Percentiles rank a stretch among this genome's conserved stretches.
These are phyloP conservation scores for Aspergillus sclerotiicarbonarius DNA, from an alignment of 495 filamentous ascomycete species.

Conservation along the genomic window DNA sequence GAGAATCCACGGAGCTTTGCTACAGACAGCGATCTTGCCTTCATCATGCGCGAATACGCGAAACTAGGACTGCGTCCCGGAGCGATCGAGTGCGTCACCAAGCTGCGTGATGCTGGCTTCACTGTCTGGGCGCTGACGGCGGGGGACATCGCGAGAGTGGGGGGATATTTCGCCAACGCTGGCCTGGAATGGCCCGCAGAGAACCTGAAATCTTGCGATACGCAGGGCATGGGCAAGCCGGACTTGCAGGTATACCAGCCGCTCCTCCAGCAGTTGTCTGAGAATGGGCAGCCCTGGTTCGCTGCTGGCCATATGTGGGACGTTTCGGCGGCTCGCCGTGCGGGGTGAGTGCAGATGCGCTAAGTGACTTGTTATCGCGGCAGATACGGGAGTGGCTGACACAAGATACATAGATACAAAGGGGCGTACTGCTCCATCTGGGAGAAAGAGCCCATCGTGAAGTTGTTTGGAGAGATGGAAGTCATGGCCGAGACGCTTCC, in stretches of 20 bases:
- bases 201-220: constrained; percentile 35
- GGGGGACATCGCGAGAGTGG: constrained; percentile 33
- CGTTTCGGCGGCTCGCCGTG: constrained; percentile 31
- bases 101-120: constrained; percentile 38
- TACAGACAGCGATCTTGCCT: constrained; percentile 29
- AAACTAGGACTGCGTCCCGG: constrained; percentile 30
- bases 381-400: not conserved
- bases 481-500: constrained; percentile 38
- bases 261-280: constrained; percentile 23
- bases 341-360: constrained; percentile 22
- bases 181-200: constrained; percentile 36
- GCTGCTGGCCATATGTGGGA: constrained; percentile 41
- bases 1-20: constrained; percentile 30
- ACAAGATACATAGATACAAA: constrained; percentile 26
- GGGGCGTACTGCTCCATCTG: constrained; percentile 33
- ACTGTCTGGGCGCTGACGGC: constrained; percentile 45
- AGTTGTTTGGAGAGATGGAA: constrained; percentile 40
- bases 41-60: constrained; percentile 27
- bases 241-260: constrained; percentile 29
- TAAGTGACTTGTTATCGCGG: not conserved
- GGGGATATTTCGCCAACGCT: constrained; percentile 34
- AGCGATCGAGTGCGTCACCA: constrained; percentile 30
- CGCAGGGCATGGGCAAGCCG: constrained; percentile 31
- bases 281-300: constrained; percentile 32
- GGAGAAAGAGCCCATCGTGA: constrained; percentile 35